Base-by-base conservation (phyloP, 2,329 filamentous ascomycete species). In the Penicillium crustosum region DNA sequence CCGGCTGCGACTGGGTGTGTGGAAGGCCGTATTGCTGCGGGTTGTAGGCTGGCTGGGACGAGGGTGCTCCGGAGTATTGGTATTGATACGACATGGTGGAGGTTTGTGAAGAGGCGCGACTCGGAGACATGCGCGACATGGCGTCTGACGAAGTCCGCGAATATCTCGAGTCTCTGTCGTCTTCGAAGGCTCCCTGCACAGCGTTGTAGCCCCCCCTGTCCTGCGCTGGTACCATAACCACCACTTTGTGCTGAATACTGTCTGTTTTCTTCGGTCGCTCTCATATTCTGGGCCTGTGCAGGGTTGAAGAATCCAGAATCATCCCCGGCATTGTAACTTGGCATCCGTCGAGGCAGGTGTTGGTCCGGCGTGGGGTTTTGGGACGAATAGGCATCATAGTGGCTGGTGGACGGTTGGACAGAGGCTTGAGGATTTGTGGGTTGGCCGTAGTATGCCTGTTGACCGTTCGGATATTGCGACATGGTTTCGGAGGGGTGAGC, bases 291-390 rank as follows among this genome's bases (percentile, higher is more conserved):
- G 31, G 65, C 65, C 43, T 66, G 65, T 10, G 69, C 52, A 10
- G 70, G 55, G 57, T 77, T 74, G 57, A 78, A 76, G 55, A 86
- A 84, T 49, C 78, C 76, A 48, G 81, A 79, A 72, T 93, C 89
- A 73, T 94, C 90, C 63, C 88, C 89, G 64, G 82, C 85, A 73
- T 91, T 87, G 78, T 90, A 92, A 78, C 89, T 93, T 49, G 85
- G 83, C 63, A 85, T 83, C 64, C 89, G 82, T 59, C 77, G 77
- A 61, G 79, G 72, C 44, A 75, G 68, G 58, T 73, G 72, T 49
- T 75, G 73, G 53, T 69, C 74, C 57, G 77, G 76, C 58, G 75
- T 76, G 49, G 75, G 55, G 41, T 56, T 70, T 57, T 77, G 78
- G 42, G 76, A 62, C 67, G 73, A 60, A 62, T 78, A 73, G 67